Evolutionary conservation across 2,329 filamentous ascomycete species (phyloP), one percentile per base, ranked within the genome.

Genomic region (Fusarium sp.): DNA sequence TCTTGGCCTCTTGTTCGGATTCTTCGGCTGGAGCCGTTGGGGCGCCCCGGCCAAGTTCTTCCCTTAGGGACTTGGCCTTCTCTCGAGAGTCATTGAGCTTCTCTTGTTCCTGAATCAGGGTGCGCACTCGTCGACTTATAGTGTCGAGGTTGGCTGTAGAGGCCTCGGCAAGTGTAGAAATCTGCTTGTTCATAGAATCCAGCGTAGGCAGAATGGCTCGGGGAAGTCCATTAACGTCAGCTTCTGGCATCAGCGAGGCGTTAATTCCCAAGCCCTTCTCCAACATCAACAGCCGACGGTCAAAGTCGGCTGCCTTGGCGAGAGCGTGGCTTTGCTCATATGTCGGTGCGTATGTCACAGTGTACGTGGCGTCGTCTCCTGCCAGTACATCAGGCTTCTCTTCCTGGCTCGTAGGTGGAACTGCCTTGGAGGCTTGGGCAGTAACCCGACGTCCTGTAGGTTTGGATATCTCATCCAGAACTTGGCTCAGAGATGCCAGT

Each of bases 251-350:
- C 13, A 91, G 88, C 0, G 91, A 90, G 25, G 92, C 91, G 45
- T 91, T 93, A 58, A 98, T 89, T 11, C 97, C 97, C 31, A 99
- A 89, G 2, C 92, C 90, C 75, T 91, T 91, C 85, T 99, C 97
- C 57, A 99, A 86, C 33, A 93, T 86, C 4, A 92, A 86, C 22
- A 99, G 89, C 6, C 97, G 91, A 33, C 90, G 89, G 80, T 98
- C 96, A 78, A 99, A 98, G 72, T 97, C 93, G 27, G 95, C 94
- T 8, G 94, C 93, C 81, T 95, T 94, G 36, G 92, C 91, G 38
- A 98, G 87, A 29, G 92, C 90, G 78, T 94, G 92, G 45, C 87
- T 91, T 79, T 92, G 88, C 76, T 92, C 89, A 74, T 91, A 94
- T 59, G 83, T 88, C 52, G 86, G 92, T 35, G 90, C 88, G 75